Evolutionary conservation across 208 protist species (phyloP), one percentile per base, ranked within the genome.

Genomic region (Wallacemonas sp.): DNA sequence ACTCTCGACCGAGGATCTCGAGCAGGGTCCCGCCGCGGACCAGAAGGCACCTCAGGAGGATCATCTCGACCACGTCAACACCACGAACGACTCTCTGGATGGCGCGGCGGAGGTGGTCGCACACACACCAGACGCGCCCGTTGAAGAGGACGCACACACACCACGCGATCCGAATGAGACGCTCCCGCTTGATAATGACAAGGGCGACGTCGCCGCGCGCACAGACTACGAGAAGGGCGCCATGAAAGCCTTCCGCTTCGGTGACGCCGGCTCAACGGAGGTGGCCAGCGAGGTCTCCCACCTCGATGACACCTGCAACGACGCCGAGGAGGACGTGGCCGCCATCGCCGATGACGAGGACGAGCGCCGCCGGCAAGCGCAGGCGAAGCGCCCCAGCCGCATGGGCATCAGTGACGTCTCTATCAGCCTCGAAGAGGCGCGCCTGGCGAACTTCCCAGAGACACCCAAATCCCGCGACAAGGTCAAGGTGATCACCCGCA

Each of bases 381-480:
- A 78, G 43, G 76, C 74, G 72, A 76, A 84, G 48, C 83, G 76
- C 27, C 62, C 74, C 0, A 82, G 72, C 58, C 83, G 83, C 44
- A 62, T 60, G 16, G 80, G 71, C 54, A 76, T 90, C 56, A 86
- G 71, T 30, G 76, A 81, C 36, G 70, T 72, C 19, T 72, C 74
- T 2, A 54, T 85, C 48, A 69, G 77, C 46, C 54, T 78, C 33
- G 75, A 84, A 33, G 75, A 85, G 55, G 78, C 78, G 19, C 74
- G 72, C 41, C 61, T 73, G 41, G 60, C 81, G 1, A 77, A 77
- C 63, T 81, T 87, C 62, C 54, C 67, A 9, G 47, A 70, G 27
- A 81, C 81, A 26, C 81, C 85, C 44, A 91, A 88, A 70, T 81
- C 85, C 27, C 39, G 70, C 60, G 76, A 85, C 39, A 81, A 87